Conservation (phyloP, 768 basidiomycete species). For the Hypsizygus marmoreus region DNA sequence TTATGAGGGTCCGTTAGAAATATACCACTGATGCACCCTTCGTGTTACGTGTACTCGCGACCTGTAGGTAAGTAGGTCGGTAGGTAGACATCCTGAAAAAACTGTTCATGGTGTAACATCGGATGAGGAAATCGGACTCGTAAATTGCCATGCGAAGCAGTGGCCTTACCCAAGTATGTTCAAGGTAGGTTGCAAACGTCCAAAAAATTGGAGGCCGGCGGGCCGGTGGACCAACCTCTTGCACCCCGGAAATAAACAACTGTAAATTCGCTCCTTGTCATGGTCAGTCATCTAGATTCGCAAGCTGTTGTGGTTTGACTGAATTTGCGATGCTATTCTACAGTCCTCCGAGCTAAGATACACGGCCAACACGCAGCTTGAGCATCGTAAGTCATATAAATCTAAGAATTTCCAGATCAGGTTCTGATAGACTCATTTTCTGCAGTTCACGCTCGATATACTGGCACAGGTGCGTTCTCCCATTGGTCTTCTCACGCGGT, state of each 20-base stretch:
- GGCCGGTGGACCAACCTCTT: background rate
- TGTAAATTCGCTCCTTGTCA: conserved; percentile 36
- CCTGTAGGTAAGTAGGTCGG: no score
- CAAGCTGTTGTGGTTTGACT: conserved; percentile 1
- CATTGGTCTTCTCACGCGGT: conserved; percentile 1
- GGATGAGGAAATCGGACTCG: no score
- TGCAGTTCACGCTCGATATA: conserved; percentile 92
- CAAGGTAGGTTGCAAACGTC: no score
- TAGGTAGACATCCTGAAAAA: no score
- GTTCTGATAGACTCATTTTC: conserved; percentile 17
- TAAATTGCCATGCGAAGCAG: no score
- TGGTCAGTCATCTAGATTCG: conserved; percentile 39
- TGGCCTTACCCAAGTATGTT: no score
- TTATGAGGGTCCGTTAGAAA: no score
- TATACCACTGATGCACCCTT: no score
- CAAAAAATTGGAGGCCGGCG: conserved; percentile 19
- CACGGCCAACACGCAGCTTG: conserved; percentile 94
- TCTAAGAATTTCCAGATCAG: conserved; percentile 11
- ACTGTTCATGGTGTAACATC: no score
- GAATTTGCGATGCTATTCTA: conserved; percentile 12
- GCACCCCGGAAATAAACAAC: conserved; percentile 26
- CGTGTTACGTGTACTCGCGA: no score
- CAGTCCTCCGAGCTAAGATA: conserved; percentile 93
- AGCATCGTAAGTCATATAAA: conserved; percentile 70
- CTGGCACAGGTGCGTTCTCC: conserved; percentile 77